Conservation (phyloP, 176 grass and related monocot genomes). For the Saccharum spontaneum region DNA sequence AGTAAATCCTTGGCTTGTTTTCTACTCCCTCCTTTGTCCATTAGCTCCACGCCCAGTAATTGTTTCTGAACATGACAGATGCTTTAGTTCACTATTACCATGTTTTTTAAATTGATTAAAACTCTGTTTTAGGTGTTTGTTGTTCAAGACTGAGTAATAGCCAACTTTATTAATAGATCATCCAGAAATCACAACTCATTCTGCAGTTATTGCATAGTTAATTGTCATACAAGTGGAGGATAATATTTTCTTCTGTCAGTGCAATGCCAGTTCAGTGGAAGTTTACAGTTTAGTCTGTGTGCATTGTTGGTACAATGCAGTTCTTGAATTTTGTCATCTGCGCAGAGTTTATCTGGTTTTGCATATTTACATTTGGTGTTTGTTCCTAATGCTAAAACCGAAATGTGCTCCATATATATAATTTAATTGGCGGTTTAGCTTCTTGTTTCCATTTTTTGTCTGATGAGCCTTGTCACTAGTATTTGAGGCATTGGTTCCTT, state of each 20-base stretch:
- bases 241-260: background rate
- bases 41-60: background rate
- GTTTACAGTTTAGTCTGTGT: background rate
- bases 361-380: background rate
- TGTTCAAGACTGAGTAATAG: background rate
- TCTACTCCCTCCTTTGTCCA: background rate
- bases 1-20: background rate
- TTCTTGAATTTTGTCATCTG: background rate
- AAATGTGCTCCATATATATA: background rate
- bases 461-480: background rate
- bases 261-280: background rate
- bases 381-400: background rate
- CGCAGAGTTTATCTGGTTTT: background rate
- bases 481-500: background rate
- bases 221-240: background rate
- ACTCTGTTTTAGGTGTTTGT: background rate
- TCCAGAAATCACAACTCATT: background rate
- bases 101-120: background rate
- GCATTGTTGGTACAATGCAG: background rate
- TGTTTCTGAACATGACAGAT: background rate
- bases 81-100: background rate
- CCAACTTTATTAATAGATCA: background rate
- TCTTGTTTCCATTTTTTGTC: background rate
- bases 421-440: background rate
- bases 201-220: background rate